These are phyloP conservation scores for Clohesyomyces aquaticus DNA, from an alignment of 495 filamentous ascomycete species.

Conservation along the genomic window DNA sequence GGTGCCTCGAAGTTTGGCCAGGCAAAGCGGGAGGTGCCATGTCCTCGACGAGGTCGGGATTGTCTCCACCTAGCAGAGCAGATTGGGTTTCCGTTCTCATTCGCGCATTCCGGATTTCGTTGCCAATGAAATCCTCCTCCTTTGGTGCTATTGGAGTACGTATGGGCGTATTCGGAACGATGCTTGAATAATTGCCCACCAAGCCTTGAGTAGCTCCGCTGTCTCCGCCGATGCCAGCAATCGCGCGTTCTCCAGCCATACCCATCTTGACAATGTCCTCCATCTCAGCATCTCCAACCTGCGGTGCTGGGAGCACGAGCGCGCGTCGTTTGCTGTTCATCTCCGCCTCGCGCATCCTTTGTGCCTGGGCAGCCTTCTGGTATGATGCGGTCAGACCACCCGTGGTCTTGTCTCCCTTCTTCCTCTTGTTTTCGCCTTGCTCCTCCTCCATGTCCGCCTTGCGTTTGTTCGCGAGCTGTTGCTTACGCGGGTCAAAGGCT, in stretches of 20 bases:
- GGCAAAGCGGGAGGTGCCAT: constrained; percentile 85
- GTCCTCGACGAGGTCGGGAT: constrained; percentile 83
- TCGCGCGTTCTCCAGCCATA: constrained; percentile 89
- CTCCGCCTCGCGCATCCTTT: constrained; percentile 93
- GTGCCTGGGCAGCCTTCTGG: constrained; percentile 90
- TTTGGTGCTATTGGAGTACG: constrained; percentile 87
- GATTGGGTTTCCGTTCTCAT: constrained; percentile 93
- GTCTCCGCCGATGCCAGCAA: constrained; percentile 74
- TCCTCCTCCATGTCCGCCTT: constrained; percentile 84
- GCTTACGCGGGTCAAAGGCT: constrained; percentile 91
- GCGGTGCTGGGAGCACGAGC: constrained; percentile 80
- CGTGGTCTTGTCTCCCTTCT: constrained; percentile 81
- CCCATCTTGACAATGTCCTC: constrained; percentile 99
- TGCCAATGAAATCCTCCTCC: constrained; percentile 92
- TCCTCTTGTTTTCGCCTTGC: constrained; percentile 76
- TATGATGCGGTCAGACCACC: constrained; percentile 84
- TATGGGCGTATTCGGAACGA: constrained; percentile 84
- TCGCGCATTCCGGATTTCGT: constrained; percentile 93
- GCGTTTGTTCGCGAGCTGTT: constrained; percentile 92
- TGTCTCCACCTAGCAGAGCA: constrained; percentile 92
- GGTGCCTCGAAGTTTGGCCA: constrained; percentile 75
- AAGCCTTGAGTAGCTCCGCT: constrained; percentile 84
- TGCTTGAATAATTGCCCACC: constrained; percentile 77
- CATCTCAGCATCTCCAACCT: constrained; percentile 89
- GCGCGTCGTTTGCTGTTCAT: constrained; percentile 88